A percentile compares a stretch with the other conserved stretches of the same genome.
These are phyloP conservation scores for Candida rishiriensis DNA, from an alignment of 805 yeast species.

Conservation along the genomic window DNA sequence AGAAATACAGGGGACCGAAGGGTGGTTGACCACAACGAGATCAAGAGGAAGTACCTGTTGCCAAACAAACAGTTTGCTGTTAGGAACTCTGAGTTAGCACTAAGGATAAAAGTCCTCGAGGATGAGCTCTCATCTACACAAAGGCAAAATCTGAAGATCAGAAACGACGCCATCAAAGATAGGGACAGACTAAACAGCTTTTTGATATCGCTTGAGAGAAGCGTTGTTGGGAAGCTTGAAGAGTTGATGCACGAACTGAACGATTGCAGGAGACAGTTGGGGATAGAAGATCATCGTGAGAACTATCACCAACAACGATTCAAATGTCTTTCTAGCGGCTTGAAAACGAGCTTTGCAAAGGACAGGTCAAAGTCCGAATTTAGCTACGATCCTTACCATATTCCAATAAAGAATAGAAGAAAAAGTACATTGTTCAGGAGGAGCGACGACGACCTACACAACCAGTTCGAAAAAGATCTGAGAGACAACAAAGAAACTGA, in stretches of 20 bases:
- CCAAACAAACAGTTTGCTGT: not conserved
- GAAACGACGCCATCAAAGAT: not conserved
- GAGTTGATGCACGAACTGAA: not conserved
- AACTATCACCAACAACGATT: conserved; percentile 8
- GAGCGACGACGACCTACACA: not conserved
- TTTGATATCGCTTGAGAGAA: not conserved
- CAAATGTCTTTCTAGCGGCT: not conserved
- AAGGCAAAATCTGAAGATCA: not conserved
- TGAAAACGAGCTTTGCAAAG: not conserved
- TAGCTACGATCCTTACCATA: conserved; percentile 2
- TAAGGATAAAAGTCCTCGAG: not conserved
- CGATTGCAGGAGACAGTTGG: not conserved
- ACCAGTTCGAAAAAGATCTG: conserved; percentile 16
- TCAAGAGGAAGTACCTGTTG: not conserved
- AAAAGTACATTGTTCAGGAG: conserved; percentile 3
- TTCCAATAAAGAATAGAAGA: conserved; percentile 1
- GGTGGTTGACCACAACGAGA: not conserved
- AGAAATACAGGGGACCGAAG: no score
- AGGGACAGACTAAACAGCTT: not conserved
- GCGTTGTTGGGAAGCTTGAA: not conserved
- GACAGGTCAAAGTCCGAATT: no score
- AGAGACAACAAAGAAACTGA: not conserved
- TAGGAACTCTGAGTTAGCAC: not conserved
- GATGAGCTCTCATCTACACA: not conserved
- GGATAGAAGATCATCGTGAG: not conserved